Evolutionary conservation across 2,329 filamentous ascomycete genomes (phyloP).

Genomic region (Fusarium nygamai): DNA sequence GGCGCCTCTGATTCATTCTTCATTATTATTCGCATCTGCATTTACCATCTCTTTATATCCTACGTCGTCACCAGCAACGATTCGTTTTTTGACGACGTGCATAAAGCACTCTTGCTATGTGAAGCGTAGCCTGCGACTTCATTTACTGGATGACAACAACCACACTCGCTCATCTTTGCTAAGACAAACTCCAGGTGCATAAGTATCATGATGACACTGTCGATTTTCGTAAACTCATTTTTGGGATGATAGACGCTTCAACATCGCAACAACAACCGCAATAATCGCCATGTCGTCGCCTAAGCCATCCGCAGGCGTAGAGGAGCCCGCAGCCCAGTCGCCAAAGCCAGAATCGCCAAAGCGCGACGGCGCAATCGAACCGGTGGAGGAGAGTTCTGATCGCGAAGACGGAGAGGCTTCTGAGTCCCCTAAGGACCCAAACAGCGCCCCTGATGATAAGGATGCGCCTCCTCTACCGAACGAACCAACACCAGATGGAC

Average conservation of each 20-base stretch:
- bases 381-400: conserved; percentile 12
- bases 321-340: conserved; percentile 24
- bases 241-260: conserved; percentile 48
- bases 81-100: conserved; percentile 13
- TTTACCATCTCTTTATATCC: conserved; percentile 1
- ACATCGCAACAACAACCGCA: conserved; percentile 29
- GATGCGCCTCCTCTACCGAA: conserved; percentile 51
- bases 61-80: conserved; percentile 2
- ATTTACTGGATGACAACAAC: conserved; percentile 16
- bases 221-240: conserved; percentile 51
- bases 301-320: conserved; percentile 20
- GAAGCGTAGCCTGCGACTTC: conserved; percentile 24
- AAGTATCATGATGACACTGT: conserved; percentile 50
- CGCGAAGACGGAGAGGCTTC: conserved; percentile 42
- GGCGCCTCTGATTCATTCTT: conserved; percentile 30
- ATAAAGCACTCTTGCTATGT: conserved; percentile 34
- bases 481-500: conserved; percentile 44
- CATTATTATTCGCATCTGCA: background rate
- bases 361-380: conserved; percentile 26
- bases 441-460: conserved; percentile 20
- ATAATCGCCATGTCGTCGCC: conserved; percentile 36
- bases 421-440: conserved; percentile 12
- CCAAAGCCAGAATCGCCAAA: conserved; percentile 17
- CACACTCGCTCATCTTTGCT: conserved; percentile 31
- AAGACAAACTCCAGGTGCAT: conserved; percentile 52